Evolutionary conservation across 2,329 filamentous ascomycete species (phyloP).

Genomic region (Fonsecaea multimorphosa): DNA sequence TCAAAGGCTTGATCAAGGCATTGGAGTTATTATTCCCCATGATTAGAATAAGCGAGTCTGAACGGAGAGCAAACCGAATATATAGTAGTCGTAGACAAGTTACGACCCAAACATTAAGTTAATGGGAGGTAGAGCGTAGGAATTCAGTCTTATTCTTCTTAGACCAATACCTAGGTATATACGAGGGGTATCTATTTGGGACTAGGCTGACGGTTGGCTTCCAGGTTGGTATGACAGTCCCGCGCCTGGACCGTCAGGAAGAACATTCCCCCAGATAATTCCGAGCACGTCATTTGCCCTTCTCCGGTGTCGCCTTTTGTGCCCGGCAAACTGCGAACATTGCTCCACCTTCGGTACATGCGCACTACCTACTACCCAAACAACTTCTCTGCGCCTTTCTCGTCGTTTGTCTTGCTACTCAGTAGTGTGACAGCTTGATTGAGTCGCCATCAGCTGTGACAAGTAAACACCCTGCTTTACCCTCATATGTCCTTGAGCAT

Average conservation of each 20-base stretch:
- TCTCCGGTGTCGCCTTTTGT: conserved; percentile 12
- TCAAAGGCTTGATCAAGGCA: too few relatives aligned
- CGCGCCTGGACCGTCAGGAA: conserved; percentile 4
- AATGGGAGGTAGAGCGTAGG: too few relatives aligned
- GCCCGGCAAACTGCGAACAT: conserved; percentile 15
- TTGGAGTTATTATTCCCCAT: too few relatives aligned
- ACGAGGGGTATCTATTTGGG: too few relatives aligned
- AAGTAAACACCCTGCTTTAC: background rate
- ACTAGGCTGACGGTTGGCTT: too few relatives aligned
- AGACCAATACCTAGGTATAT: too few relatives aligned
- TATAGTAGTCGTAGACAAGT: too few relatives aligned
- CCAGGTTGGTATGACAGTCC: too few relatives aligned
- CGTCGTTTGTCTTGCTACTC: conserved; percentile 6
- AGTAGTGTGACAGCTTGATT: conserved; percentile 2
- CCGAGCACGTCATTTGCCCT: conserved; percentile 25
- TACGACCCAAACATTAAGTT: too few relatives aligned
- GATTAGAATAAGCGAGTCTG: too few relatives aligned
- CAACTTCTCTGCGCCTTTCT: conserved; percentile 7
- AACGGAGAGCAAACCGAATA: too few relatives aligned
- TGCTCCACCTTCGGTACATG: conserved; percentile 23
- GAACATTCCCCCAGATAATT: background rate
- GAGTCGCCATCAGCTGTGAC: conserved; percentile 1
- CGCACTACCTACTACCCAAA: background rate
- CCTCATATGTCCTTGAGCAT: conserved; percentile 41
- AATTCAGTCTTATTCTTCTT: too few relatives aligned